Evolutionary conservation across 768 basidiomycete species (phyloP), one percentile per base, ranked within the genome.

Genomic region (Boletus tylopilopsis): DNA sequence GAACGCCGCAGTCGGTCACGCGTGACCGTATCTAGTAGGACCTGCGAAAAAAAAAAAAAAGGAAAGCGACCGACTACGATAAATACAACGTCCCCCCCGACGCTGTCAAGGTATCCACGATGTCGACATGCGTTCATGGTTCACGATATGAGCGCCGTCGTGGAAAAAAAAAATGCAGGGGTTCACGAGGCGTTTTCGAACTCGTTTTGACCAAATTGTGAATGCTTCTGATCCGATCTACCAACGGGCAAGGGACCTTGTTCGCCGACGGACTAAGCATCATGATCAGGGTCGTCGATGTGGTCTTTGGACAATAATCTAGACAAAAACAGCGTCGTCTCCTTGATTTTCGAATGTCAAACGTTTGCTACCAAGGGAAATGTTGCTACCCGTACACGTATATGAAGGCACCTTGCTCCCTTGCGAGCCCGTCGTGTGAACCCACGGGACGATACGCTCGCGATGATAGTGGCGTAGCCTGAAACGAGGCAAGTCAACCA

Each of bases 201-300:
- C 38, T 47, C 45, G 35, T 42, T 65, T 57, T 67, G 32, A 63
- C 65, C 65, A 63, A 57, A 67, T 57, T 13, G 47, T 44, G 37
- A 34, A 23, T 47, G 35, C 57, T 64, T 64, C 64, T 66, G 54
- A 64, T 66, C 58, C 44, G 58, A 60, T 53, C 56, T 47, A 16
- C 29, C 29, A 30, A 30, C 29, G 29, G 29, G 3, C 3, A 30
- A 30, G 13, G 29, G 29, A 30, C n/a, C n/a, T n/a, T n/a, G n/a
- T n/a, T n/a, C n/a, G n/a, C n/a, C n/a, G n/a, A n/a, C n/a, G n/a
- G n/a, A n/a, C n/a, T n/a, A n/a, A n/a, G n/a, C n/a, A n/a, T n/a
- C n/a, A n/a, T n/a, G n/a, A n/a, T n/a, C n/a, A n/a, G n/a, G n/a
- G n/a, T n/a, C n/a, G n/a, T n/a, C n/a, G n/a, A n/a, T n/a, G n/a